Conservation (phyloP, 2,329 filamentous ascomycete species). For the Furcasterigmium sp. region DNA sequence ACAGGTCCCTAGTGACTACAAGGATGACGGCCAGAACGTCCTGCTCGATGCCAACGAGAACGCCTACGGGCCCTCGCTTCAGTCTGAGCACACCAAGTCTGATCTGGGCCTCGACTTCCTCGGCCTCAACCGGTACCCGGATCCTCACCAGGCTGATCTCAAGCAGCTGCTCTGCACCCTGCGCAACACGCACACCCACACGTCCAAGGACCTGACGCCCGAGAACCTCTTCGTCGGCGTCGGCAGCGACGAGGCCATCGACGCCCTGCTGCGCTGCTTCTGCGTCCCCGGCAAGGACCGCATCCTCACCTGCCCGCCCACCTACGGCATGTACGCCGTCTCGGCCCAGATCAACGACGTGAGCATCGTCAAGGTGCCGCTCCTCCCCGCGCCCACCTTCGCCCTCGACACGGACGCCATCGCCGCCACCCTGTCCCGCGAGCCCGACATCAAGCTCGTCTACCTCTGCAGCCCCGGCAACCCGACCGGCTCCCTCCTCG, state of each 20-base stretch:
- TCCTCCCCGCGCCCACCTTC: constrained; percentile 69
- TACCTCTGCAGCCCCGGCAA: constrained; percentile 96
- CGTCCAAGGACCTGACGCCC: constrained; percentile 64
- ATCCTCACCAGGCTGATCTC: constrained; percentile 84
- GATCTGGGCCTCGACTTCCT: constrained; percentile 60
- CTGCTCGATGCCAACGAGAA: constrained; percentile 98
- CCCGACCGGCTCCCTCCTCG: constrained; percentile 76
- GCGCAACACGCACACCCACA: constrained; percentile 81
- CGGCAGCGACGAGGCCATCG: constrained; percentile 94
- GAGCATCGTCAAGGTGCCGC: constrained; percentile 76
- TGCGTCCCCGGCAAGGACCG: constrained; percentile 82
- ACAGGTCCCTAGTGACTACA: constrained; percentile 75
- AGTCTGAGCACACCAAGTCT: constrained; percentile 40
- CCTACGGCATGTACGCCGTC: constrained; percentile 97
- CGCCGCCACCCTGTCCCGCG: constrained; percentile 53
- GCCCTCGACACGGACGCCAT: constrained; percentile 68
- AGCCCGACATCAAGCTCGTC: constrained; percentile 70
- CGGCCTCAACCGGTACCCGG: constrained; percentile 88
- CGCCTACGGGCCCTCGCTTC: constrained; percentile 79
- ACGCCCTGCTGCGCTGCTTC: constrained; percentile 89
- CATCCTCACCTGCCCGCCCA: constrained; percentile 91
- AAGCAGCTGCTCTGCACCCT: constrained; percentile 84
- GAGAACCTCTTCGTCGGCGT: constrained; percentile 92
- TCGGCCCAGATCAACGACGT: constrained; percentile 94
- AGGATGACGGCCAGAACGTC: constrained; percentile 93